phyloP scores from a whole-genome alignment of 2,329 filamentous ascomycete genomes.

The Teratosphaeria pseudoeucalypti region DNA sequence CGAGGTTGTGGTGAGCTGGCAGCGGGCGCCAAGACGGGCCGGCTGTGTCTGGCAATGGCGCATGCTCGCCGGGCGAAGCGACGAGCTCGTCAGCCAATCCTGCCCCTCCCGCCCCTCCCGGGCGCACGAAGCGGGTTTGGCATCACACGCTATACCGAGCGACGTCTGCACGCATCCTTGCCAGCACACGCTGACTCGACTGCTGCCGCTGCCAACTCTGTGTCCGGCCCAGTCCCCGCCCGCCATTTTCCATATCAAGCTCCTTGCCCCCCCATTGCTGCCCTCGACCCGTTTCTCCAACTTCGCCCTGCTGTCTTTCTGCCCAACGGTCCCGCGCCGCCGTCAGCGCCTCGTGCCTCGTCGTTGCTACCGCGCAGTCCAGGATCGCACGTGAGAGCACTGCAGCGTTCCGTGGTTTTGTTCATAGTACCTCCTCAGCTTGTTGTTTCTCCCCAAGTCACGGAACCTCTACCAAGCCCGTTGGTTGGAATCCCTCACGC shows the following conservation, averaged over 20 bases:
- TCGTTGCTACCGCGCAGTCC: background rate
- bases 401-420: slow-evolving; percentile 1
- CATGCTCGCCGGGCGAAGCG: background rate
- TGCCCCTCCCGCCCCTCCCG: background rate
- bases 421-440: background rate
- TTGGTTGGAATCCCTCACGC: background rate
- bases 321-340: slow-evolving; percentile 7
- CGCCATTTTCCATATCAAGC: slow-evolving; percentile 14
- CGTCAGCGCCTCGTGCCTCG: background rate
- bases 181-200: background rate
- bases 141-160: background rate
- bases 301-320: slow-evolving; percentile 11
- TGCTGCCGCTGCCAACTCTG: background rate
- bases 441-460: background rate
- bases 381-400: background rate
- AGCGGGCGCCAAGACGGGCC: background rate
- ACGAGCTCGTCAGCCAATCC: background rate
- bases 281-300: slow-evolving; percentile 4
- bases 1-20: background rate
- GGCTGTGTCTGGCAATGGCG: background rate
- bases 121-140: background rate
- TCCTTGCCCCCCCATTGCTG: slow-evolving; percentile 8
- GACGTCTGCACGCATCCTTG: background rate
- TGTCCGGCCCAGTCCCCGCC: background rate
- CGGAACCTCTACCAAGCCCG: background rate